Base-by-base conservation (phyloP, 1,139 yeast genomes). In the Scheffersomyces titani region DNA sequence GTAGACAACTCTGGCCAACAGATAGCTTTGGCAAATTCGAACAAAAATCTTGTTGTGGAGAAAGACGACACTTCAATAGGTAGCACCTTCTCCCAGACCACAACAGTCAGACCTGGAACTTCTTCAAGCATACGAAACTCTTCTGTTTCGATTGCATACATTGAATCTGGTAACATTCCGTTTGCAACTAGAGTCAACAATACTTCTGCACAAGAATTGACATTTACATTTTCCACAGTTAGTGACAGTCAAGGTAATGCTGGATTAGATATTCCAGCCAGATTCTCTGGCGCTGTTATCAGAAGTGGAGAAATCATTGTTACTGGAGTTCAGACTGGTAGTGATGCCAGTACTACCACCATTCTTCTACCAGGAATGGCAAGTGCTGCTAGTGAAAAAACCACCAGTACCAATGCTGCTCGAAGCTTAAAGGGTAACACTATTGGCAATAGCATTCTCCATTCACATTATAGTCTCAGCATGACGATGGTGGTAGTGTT, bases 1-100 rank as follows among this genome's bases (percentile, higher is more conserved):
- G 86, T 89, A 51, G 96, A 90, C 69, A 80, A 84, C 60, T 91
- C 82, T 21, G 85, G 85, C 24, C 70, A 75, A 45, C 75, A 74
- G 44, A 72, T 90, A 9, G 97, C 89, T 0, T 55, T 90, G 52
- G 90, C 85, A 1, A 78, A 78, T 57, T 75, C 82, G 11, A 66
- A 70, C 49, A 61, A 63, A 22, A 64, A 61, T 53, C 45, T 59
- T 13, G 13, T n/a, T 13, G 19, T 56, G n/a, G 47, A 51, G 46
- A n/a, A 45, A 16, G 30, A 20, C 20, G 54, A 46, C 36, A 50
- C 50, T 16, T 30, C 18, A 6, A 20, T 54, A 2, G 48, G 50
- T 44, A 9, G 18, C 59, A 19, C 52, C 59, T 6, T 36, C 57
- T 2, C 30, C 60, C 6, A 49, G 54, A 16, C 22, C 60, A 4